Evolutionary conservation across 2,329 filamentous ascomycete genomes (phyloP).

Genomic region (Aspergillus thermomutatus): DNA sequence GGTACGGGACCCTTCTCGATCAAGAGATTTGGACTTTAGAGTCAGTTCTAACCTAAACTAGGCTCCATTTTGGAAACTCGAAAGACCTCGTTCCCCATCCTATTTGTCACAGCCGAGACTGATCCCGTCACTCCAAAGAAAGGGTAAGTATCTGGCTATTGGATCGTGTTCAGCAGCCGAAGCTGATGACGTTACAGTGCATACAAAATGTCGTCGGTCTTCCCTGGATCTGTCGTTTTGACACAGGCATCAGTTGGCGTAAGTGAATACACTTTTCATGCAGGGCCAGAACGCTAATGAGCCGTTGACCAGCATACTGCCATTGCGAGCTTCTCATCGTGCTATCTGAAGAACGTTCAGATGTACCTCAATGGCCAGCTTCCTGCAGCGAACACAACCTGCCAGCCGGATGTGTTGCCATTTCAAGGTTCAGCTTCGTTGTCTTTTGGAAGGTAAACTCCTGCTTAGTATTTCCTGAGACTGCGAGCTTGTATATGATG

Average conservation of each 20-base stretch:
- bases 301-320: not conserved
- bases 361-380: not conserved
- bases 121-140: slow-evolving; percentile 1
- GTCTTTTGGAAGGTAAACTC: no score
- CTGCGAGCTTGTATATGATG: no score
- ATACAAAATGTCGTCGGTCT: slow-evolving; percentile 4
- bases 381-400: not conserved
- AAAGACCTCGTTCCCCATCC: not conserved
- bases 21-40: no score
- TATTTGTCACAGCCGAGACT: slow-evolving; percentile 1
- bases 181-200: not conserved
- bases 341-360: not conserved
- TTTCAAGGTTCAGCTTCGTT: not conserved
- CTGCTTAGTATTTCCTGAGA: no score
- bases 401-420: not conserved
- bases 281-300: no score
- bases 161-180: not conserved
- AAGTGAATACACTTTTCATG: no score
- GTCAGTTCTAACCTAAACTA: not conserved
- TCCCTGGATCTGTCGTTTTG: not conserved
- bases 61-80: not conserved
- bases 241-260: slow-evolving; percentile 1
- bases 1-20: no score
- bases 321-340: not conserved
- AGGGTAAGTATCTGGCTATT: not conserved